Percentiles rank a stretch among this genome's conserved stretches.
Evolutionary conservation across 257 asterid genomes (phyloP).

Genomic region (Solanum lycopersicoides): DNA sequence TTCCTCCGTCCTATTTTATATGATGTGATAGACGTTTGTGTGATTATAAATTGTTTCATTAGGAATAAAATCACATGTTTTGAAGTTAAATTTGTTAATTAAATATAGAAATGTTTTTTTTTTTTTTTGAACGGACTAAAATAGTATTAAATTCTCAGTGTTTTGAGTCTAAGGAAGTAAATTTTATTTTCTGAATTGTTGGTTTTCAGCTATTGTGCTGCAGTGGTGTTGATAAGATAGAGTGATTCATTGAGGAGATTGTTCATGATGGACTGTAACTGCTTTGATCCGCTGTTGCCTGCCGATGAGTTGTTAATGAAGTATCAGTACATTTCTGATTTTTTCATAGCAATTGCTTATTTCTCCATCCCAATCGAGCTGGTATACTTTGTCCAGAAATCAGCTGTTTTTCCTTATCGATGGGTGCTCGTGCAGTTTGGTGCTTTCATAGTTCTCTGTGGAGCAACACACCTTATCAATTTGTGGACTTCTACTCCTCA

Average conservation of each 20-base stretch:
- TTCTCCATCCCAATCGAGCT: constrained; percentile 95
- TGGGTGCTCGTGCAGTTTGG: constrained; percentile 99
- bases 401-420: constrained; percentile 92
- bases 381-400: constrained; percentile 90
- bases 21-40: background rate
- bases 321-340: constrained; percentile 91
- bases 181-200: background rate
- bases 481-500: constrained; percentile 82
- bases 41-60: background rate
- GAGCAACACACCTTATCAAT: constrained; percentile 90
- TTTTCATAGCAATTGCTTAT: constrained; percentile 96
- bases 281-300: constrained; percentile 90
- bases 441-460: constrained; percentile 96
- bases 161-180: background rate
- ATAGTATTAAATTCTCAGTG: background rate
- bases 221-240: constrained; percentile 23
- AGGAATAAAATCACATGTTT: no score
- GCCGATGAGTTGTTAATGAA: constrained; percentile 90
- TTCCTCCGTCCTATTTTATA: background rate
- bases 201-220: background rate
- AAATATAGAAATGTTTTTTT: background rate
- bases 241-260: background rate
- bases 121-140: background rate
- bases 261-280: constrained; percentile 66
- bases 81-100: background rate